Evolutionary conservation across 352 stramenopile genomes (phyloP), one percentile per base, ranked within the genome.

Genomic region (Globisporangium abappressorium): DNA sequence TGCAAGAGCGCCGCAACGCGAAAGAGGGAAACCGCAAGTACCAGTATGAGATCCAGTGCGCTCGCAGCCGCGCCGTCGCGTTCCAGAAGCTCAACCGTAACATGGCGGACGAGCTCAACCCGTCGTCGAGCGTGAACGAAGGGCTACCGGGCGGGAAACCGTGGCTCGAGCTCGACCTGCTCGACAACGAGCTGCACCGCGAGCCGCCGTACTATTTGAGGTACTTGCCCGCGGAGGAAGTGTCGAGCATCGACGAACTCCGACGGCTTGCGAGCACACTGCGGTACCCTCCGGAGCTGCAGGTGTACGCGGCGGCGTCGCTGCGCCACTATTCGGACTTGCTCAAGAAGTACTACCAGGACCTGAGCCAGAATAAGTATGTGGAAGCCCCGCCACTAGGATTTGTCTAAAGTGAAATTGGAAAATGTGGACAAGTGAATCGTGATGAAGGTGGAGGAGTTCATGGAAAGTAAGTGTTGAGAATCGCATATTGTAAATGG

Each of bases 141-240:
- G 76, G 79, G 2, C 73, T 91, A 1, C 79, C 82, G 0, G 84
- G 84, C 5, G 80, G 73, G 0, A 87, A 87, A 60, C 71, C 80
- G 0, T 84, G 71, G 14, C 72, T 81, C 26, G 85, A 92, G 62
- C 68, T 90, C 8, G 82, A 90, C 54, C 34, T 82, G 43, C 74
- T 92, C 3, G 75, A 86, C 36, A 67, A 83, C 8, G 80, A 86
- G 58, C 72, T 94, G 33, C 75, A 75, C 26, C 82, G 83, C 12
- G 79, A 92, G 28, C 82, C 82, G 18, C 85, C 85, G 26, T 91
- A 92, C 69, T 91, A 91, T 65, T 70, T 94, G 49, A 79, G 85
- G 0, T 91, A 90, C 56, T 64, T 92, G 20, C 84, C 85, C 38
- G 77, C 76, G 2, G 85, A 92, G 34, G 82, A 93, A 41, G 69